A percentile compares a stretch with the other conserved stretches of the same genome.
These are phyloP conservation scores for Lachnum nothofagi DNA, from an alignment of 2,329 filamentous ascomycete species.

Conservation along the genomic window DNA sequence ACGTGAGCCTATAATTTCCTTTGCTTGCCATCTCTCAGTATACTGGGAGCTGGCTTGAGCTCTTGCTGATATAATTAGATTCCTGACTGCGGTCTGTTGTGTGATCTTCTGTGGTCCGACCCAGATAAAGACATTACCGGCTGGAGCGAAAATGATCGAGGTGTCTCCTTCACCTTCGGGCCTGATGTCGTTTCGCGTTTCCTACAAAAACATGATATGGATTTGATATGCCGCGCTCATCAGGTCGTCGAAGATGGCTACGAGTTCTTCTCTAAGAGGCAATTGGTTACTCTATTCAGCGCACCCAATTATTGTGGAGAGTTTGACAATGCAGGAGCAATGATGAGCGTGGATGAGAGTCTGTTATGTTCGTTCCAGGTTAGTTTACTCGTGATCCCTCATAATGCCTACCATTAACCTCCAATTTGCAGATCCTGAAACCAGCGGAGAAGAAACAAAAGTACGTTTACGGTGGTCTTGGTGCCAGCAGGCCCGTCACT, in stretches of 20 bases:
- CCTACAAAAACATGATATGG: constrained; percentile 99
- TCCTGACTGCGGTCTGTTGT: constrained; percentile 93
- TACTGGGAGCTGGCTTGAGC: constrained; percentile 30
- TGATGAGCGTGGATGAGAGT: constrained; percentile 99
- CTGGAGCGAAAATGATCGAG: constrained; percentile 98
- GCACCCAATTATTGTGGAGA: constrained; percentile 99
- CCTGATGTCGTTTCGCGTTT: constrained; percentile 96
- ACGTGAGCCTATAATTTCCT: constrained; percentile 60
- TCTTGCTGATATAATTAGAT: constrained; percentile 57
- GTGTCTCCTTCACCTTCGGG: constrained; percentile 97
- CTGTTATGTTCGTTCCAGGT: constrained; percentile 99
- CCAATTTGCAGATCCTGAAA: constrained; percentile 75
- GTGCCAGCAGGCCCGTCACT: constrained; percentile 64
- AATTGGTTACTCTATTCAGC: constrained; percentile 94
- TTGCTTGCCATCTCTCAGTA: constrained; percentile 25
- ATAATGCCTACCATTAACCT: not conserved
- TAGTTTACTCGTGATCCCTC: constrained; percentile 12
- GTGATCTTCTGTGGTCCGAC: constrained; percentile 97
- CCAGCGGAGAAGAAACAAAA: constrained; percentile 99
- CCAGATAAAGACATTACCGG: constrained; percentile 99
- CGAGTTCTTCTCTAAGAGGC: constrained; percentile 98
- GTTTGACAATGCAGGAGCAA: constrained; percentile 97
- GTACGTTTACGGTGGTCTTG: constrained; percentile 79
- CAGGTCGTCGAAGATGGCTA: constrained; percentile 99
- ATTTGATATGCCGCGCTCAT: constrained; percentile 96